These are phyloP conservation scores for Metschnikowia santaceciliae DNA, from an alignment of 805 yeast species.

Conservation along the genomic window DNA sequence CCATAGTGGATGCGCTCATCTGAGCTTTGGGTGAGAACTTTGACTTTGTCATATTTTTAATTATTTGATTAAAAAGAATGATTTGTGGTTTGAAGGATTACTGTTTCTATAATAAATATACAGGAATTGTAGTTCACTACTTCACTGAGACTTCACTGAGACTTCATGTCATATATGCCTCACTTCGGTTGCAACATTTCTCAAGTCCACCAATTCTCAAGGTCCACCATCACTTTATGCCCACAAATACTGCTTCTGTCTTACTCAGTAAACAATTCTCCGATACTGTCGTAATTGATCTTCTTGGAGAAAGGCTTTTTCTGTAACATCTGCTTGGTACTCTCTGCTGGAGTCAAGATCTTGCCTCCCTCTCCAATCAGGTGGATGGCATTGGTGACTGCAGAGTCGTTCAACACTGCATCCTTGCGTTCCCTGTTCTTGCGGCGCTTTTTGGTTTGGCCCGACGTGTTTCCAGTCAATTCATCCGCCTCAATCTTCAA, in stretches of 20 bases:
- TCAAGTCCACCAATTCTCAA: no score
- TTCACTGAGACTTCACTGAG: no score
- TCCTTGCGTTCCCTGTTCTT: constrained; percentile 13
- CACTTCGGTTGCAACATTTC: neutral
- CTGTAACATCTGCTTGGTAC: constrained; percentile 71
- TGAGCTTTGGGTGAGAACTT: no score
- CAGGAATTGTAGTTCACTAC: no score
- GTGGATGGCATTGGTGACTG: constrained; percentile 29
- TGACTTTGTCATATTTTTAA: no score
- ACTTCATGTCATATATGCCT: no score
- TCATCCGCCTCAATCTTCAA: constrained; percentile 83
- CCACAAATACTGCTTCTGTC: no score
- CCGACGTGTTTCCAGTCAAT: constrained; percentile 67
- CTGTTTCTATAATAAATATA: no score
- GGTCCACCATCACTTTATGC: neutral
- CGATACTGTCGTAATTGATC: constrained; percentile 82
- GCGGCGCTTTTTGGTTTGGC: constrained; percentile 42
- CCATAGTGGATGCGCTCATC: neutral
- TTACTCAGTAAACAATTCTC: constrained; percentile 37
- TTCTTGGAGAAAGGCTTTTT: constrained; percentile 80
- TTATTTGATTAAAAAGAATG: no score
- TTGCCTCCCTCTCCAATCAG: constrained; percentile 42
- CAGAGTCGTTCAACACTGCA: constrained; percentile 25
- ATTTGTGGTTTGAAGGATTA: no score
- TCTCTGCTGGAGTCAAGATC: constrained; percentile 63